Base-by-base conservation (phyloP, 2,329 filamentous ascomycete genomes). In the Arthroderma sp. region DNA sequence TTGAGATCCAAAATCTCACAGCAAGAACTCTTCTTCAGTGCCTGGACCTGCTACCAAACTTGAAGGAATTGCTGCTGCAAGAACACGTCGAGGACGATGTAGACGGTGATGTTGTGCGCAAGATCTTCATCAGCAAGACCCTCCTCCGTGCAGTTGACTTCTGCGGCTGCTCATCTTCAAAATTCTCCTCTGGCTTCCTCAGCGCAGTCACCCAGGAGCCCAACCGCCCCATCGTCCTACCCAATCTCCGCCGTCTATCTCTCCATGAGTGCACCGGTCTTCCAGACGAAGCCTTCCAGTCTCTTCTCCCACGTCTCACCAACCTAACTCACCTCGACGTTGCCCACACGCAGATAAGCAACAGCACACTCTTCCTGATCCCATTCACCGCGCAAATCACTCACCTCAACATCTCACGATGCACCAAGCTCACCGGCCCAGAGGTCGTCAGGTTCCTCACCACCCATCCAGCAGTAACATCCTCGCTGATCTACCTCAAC, bases 51-150 rank as follows among this genome's bases (percentile, higher is more conserved):
- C 84, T 86, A 4, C 85, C 87, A 1, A 83, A 85, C 65, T 75
- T 93, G 33, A 83, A 84, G 65, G 88, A 91, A 71, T 88, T 90
- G 66, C 75, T 91, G 54, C 82, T 83, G 17, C 87, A 91, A 73
- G 88, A 93, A 71, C 86, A 91, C 64, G 77, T 93, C 55, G 87
- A 91, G 67, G 82, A 85, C 54, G 88, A 93, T 63, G 75, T 91
- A 51, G 80, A 83, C 64, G 75, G 76, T n/a, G 75, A 79, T 15
- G 84, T 91, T 17, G 71, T 91, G 44, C 76, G 77, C 61, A 89
- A 87, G 70, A 74, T 93, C 43, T 82, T 91, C 65, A 81, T 81
- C 61, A 81, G 79, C 8, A 76, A 89, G 59, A 81, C 83, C 1
- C 73, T 74, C 43, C 72, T 93, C 56, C 77, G 79, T 59, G 86